Evolutionary conservation across 108 stramenopile species (phyloP), one percentile per base, ranked within the genome.

Genomic region (Licmophora abbreviata): DNA sequence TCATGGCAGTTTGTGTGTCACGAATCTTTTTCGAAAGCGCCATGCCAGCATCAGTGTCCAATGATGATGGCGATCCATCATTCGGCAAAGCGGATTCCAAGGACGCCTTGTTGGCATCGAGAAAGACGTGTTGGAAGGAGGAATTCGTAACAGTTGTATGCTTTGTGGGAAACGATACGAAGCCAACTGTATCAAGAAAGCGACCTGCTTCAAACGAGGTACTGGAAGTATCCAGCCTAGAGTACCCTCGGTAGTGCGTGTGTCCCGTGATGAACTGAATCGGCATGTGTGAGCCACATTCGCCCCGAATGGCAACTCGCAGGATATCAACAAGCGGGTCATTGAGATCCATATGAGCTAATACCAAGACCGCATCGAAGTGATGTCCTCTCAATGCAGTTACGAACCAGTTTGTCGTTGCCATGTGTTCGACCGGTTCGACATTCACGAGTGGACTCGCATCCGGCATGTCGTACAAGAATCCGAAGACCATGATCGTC

Each of bases 181-280:
- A 78, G 3, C 86, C 86, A 27, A 88, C 51, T 8, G 86, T 88
- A 54, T 88, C 82, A 3, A 83, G 48, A 51, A 68, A 88, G 20
- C 70, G 41, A 12, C 86, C 86, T 3, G 86, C 78, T 64, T 88
- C 81, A 14, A 87, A 59, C 9, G 68, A 64, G 1, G 54, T 52
- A 25, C 67, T 66, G 44, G 26, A 52, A 1, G 46, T 32, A 46
- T 83, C 81, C 6, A 77, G 31, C 29, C 46, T 27, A 1, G 46
- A 17, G 47, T 53, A 71, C 3, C 55, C 49, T 54, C 79, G 68
- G 29, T 47, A 34, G 44, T 91, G 88, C 1, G 81, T 73, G 42
- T 86, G 88, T 15, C 88, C 88, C 10, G 82, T 72, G 14, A 91
- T 63, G 51, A 91, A 85, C 55, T 84, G 88, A 48, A 91, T 59